phyloP scores from a whole-genome alignment of 768 basidiomycete genomes.

The Pleurotus salmoneostramineus region DNA sequence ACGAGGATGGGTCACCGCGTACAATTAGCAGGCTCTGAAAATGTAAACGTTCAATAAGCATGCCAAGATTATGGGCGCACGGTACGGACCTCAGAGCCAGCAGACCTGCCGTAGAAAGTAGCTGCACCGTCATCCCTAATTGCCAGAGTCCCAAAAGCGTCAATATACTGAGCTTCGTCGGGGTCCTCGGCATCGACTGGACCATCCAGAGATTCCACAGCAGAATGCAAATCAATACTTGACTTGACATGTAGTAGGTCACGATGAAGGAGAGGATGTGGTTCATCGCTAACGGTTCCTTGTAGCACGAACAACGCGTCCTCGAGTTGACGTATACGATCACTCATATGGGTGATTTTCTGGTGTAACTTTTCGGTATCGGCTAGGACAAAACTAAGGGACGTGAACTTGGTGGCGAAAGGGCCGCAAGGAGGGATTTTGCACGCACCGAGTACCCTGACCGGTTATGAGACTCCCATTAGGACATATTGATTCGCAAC shows the following conservation, averaged over 20 bases:
- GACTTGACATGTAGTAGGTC: constrained; percentile 66
- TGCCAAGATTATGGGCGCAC: not conserved
- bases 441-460: constrained; percentile 66
- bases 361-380: constrained; percentile 68
- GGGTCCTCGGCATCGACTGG: constrained; percentile 19
- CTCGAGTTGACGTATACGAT: constrained; percentile 69
- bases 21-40: constrained; percentile 54
- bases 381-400: constrained; percentile 56
- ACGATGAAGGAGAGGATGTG: constrained; percentile 56
- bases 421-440: not conserved
- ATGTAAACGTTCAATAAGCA: not conserved
- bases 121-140: constrained; percentile 66
- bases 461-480: constrained; percentile 76
- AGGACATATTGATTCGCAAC: constrained; percentile 75
- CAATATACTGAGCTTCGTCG: constrained; percentile 52
- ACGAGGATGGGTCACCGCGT: constrained; percentile 10
- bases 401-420: not conserved
- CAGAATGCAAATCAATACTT: constrained; percentile 63
- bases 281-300: constrained; percentile 40
- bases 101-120: constrained; percentile 71
- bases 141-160: constrained; percentile 67
- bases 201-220: constrained; percentile 37
- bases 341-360: constrained; percentile 65
- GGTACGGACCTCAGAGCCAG: constrained; percentile 61
- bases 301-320: constrained; percentile 61